Evolutionary conservation across 176 grass and related monocot species (phyloP), one percentile per base, ranked within the genome.

Genomic region (Oryza meridionalis): DNA sequence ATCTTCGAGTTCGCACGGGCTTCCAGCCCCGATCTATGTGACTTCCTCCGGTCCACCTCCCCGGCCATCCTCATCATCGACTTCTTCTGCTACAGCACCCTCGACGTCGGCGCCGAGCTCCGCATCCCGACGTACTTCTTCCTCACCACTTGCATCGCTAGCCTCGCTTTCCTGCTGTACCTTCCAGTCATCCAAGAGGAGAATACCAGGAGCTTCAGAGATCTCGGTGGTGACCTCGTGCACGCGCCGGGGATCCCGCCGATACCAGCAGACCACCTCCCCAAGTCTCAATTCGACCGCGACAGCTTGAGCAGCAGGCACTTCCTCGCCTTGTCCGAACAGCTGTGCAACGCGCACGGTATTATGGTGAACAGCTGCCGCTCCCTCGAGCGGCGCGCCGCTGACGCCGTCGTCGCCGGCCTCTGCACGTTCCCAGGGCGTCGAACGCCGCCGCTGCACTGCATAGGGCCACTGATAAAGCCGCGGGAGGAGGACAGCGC

Each of bases 291-390:
- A 64, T 77, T 69, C 0, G 79, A 94, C 72, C 85, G 90, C 40
- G 70, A 78, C 65, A 66, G 78, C 87, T 47, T 40, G 4, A 35
- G 32, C 72, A 81, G 66, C 21, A 47, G 6, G 1, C 50, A 12
- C 6, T 83, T 90, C 71, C 2, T 92, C 21, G 53, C 24, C 53
- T 8, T 70, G 11, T n/a, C 51, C 21, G 61, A 73, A 2, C 82
- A 40, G 40, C 0, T 90, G 6, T 72, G 74, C 43, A 35, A 55
- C 1, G 84, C 77, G 3, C 40, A 90, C 14, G 92, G 92, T 27
- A 58, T 88, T 12, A 40, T 94, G 5, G 44, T 92, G 0, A 94
- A 94, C 87, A 92, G 84, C 59, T 92, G 89, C 80, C 70, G 58
- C 46, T 66, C 79, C 9, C 74, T 94, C n/a, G 92, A 94, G 61